Evolutionary conservation across 805 yeast genomes (phyloP), one percentile per base, ranked within the genome.

Genomic region (Ogataea allantospora): DNA sequence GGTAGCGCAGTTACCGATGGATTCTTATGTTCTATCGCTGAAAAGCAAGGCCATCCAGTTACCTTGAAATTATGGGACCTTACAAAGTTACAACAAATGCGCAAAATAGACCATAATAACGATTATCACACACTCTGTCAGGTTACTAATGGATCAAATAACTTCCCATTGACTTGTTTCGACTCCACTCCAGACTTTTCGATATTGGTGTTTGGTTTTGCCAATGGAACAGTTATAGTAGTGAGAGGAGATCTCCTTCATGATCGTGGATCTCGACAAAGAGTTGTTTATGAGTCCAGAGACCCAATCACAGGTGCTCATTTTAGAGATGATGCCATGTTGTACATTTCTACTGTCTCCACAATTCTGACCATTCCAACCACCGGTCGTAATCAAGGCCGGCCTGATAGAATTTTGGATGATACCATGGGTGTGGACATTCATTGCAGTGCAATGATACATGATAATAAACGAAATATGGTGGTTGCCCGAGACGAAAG

Each of bases 191-290:
- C 59, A 1, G 79, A 75, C 42, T 73, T 81, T 43, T 71, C 86
- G 3, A 75, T 85, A 22, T 58, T 83, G 5, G 89, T 84, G 0
- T 63, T 86, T 30, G 96, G 96, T 0, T 86, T 78, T 51, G 82
- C 89, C 10, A 83, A 88, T 58, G 99, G 99, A 2, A 71, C 78
- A 14, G 88, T 89, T 2, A 66, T 89, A 2, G 64, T 89, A 6
- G 76, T 89, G 0, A 66, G 98, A 45, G 99, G 99, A 7, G 98
- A 93, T 58, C 60, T 93, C 21, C 48, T 87, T 6, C 77, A 88
- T 50, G 99, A 93, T 55, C 67, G 95, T 42, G 98, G 98, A 0
- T 79, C 95, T 7, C 76, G 93, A 47, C 98, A 91, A 53, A 67
- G 97, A 19, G 58, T 83, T 0, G 79, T 89, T 1, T 86, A 80